Evolutionary conservation across 106 monocot genomes (phyloP).

Genomic region (Alisma plantagoaquatica): DNA sequence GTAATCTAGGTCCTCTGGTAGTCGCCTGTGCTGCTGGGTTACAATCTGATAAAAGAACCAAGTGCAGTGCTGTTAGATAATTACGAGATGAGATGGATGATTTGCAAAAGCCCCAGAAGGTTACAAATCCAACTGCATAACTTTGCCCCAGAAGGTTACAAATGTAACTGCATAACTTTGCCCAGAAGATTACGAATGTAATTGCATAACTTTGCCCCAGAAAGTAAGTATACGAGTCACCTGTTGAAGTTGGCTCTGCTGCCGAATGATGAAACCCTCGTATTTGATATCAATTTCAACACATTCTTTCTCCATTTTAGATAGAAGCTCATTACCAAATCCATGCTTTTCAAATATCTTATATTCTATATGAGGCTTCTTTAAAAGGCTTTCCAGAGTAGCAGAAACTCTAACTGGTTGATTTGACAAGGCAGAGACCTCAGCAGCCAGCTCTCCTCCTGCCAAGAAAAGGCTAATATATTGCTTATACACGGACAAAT

Average conservation of each 20-base stretch:
- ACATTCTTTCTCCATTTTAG: constrained; percentile 89
- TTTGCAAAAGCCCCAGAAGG: too few relatives aligned
- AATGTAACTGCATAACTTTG: too few relatives aligned
- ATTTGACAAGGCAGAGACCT: constrained; percentile 59
- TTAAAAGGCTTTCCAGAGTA: constrained; percentile 73
- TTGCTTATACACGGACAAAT: neutral
- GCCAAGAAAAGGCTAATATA: neutral
- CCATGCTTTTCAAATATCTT: constrained; percentile 85
- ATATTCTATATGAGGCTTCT: constrained; percentile 94
- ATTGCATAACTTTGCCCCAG: too few relatives aligned
- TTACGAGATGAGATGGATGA: too few relatives aligned
- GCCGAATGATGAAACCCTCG: constrained; percentile 84
- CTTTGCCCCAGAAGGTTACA: too few relatives aligned
- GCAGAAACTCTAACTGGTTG: constrained; percentile 69
- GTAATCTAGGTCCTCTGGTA: constrained; percentile 88
- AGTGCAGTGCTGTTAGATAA: neutral
- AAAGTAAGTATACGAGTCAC: too few relatives aligned
- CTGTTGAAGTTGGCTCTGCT: constrained; percentile 93
- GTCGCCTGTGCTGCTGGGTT: constrained; percentile 82
- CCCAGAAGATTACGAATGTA: too few relatives aligned
- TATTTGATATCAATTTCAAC: constrained; percentile 99
- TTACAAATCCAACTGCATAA: too few relatives aligned
- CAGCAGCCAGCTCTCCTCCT: constrained; percentile 74
- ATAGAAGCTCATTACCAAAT: constrained; percentile 58
- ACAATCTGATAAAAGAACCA: constrained; percentile 46